Evolutionary conservation across 2,329 filamentous ascomycete genomes (phyloP).

Genomic region (Macrophomina phaseolina): DNA sequence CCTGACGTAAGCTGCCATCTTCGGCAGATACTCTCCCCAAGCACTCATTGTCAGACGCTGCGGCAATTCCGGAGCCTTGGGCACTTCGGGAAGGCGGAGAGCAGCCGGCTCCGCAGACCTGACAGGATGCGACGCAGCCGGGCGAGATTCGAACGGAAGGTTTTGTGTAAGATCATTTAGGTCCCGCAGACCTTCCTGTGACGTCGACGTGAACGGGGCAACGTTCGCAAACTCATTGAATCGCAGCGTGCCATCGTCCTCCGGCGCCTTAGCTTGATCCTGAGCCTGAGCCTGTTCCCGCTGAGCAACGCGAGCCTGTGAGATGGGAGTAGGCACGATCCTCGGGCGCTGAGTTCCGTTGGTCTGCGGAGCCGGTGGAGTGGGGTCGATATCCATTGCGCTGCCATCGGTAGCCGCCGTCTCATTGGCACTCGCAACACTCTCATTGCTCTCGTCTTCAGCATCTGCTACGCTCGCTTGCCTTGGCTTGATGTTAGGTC

Average conservation of each 20-base stretch:
- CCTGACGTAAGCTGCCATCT: conserved; percentile 61
- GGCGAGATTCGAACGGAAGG: conserved; percentile 64
- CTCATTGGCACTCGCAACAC: conserved; percentile 33
- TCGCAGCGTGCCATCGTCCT: conserved; percentile 7
- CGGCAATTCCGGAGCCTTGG: conserved; percentile 54
- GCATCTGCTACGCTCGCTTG: conserved; percentile 21
- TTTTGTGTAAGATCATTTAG: conserved; percentile 59
- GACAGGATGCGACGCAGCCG: conserved; percentile 52
- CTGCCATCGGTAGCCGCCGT: conserved; percentile 36
- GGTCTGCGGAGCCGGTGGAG: conserved; percentile 32
- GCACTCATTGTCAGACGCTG: conserved; percentile 52
- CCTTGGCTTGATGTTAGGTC: conserved; percentile 14
- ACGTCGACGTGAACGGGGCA: conserved; percentile 54
- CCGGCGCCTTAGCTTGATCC: not conserved
- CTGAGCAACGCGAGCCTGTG: conserved; percentile 14
- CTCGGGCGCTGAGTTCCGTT: conserved; percentile 34
- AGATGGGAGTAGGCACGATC: conserved; percentile 18
- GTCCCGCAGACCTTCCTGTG: conserved; percentile 56
- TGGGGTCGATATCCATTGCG: conserved; percentile 56
- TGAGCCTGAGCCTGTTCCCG: conserved; percentile 16
- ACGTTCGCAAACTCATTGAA: conserved; percentile 58
- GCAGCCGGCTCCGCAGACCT: conserved; percentile 46
- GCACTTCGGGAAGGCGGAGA: conserved; percentile 58
- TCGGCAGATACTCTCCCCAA: conserved; percentile 58
- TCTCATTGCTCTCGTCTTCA: conserved; percentile 2